Conservation (phyloP, 2,329 filamentous ascomycete species). For the Thelonectria olida region DNA sequence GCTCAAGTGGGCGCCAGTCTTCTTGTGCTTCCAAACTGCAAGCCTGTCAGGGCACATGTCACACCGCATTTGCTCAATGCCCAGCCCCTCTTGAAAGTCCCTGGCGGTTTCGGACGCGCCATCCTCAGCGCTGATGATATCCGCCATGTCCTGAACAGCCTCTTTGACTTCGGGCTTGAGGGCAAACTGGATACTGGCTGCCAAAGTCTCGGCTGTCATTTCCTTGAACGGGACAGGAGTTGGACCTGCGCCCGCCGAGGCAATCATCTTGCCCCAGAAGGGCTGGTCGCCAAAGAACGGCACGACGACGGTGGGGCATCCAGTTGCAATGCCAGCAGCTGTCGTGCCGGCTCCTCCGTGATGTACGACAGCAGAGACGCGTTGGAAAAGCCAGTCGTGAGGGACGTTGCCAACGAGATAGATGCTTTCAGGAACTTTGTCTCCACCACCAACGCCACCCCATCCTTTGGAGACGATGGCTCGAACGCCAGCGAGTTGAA, state of each 20-base stretch:
- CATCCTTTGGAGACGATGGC: conserved; percentile 72
- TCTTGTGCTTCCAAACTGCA: conserved; percentile 70
- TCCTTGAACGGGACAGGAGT: conserved; percentile 65
- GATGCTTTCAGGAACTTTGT: conserved; percentile 57
- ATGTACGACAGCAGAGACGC: conserved; percentile 67
- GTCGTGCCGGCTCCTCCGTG: conserved; percentile 74
- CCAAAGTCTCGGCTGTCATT: conserved; percentile 65
- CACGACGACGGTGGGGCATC: conserved; percentile 70
- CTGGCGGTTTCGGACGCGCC: conserved; percentile 61
- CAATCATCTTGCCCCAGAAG: conserved; percentile 73
- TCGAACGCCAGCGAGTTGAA: conserved; percentile 64
- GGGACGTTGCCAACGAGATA: conserved; percentile 72
- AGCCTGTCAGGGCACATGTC: conserved; percentile 63
- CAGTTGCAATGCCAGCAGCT: conserved; percentile 68
- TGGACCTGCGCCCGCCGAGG: conserved; percentile 68
- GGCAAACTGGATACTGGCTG: conserved; percentile 61
- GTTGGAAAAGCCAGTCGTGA: conserved; percentile 73
- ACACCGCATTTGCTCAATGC: conserved; percentile 65
- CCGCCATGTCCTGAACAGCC: conserved; percentile 53
- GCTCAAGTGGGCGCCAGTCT: conserved; percentile 64
- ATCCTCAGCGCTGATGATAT: conserved; percentile 62
- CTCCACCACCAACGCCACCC: conserved; percentile 65
- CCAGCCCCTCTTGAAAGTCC: conserved; percentile 64
- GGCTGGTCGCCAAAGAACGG: conserved; percentile 74
- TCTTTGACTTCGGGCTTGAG: conserved; percentile 58